Evolutionary conservation across 2,329 filamentous ascomycete species (phyloP), one percentile per base, ranked within the genome.

Genomic region (Graphilbum sp.): DNA sequence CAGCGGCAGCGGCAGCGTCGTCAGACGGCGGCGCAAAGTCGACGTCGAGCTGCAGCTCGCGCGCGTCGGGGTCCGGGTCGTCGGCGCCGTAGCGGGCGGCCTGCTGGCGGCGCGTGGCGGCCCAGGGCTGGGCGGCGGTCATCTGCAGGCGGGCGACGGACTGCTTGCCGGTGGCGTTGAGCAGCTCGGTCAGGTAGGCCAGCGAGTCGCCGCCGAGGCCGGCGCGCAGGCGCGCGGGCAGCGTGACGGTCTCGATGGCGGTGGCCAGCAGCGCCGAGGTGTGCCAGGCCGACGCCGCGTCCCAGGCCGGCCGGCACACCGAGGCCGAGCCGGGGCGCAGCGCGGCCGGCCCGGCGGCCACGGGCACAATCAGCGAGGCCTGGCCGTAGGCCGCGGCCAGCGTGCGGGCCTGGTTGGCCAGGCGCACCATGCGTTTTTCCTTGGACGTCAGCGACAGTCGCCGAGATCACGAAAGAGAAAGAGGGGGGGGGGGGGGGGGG

Each of bases 131-230:
- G 2, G 63, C 58, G 25, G 83, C 60, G 36, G 69, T 75, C 61
- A 92, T 73, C 41, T 75, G 69, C 35, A 93, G 62, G 43, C 78
- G 76, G 7, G 79, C 83, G 25, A 96, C 75, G 20, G 73, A 79
- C 50, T 87, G 84, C 43, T 75, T 80, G n/a, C 83, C 84, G 41
- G 79, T 76, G 23, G 74, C 67, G 47, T 85, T 87, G 38, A 92
- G 60, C 12, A 71, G 64, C 38, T 74, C 71, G 24, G 77, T 70
- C 34, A 88, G 57, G 36, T 75, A 67, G 30, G 69, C 66, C 34
- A 90, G 58, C 1, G 67, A 73, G 25, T 43, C 41, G 35, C 41
- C 41, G 29, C 35, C 37, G 32, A 17, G n/a, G 24, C 37, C 35
- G 11, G 64, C 55, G 23, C 66, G 67, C 23, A 94, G 58, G 3